phyloP scores from a whole-genome alignment of 192 early-diverging fungal genomes.

The Neocallimastix lanati region DNA sequence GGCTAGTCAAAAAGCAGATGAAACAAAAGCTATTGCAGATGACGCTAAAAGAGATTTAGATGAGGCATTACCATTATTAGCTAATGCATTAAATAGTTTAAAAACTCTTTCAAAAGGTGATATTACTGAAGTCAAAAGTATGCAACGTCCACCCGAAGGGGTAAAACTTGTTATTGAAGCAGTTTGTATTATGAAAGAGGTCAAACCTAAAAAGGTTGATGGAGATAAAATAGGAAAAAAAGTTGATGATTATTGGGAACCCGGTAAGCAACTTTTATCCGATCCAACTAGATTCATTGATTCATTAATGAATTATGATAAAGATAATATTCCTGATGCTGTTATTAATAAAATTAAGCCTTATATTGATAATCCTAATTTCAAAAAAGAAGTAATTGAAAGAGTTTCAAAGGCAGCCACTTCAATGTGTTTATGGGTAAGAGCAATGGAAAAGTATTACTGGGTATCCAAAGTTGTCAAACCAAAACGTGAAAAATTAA shows the following conservation, averaged over 20 bases:
- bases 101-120: slow-evolving; percentile 37
- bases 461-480: slow-evolving; percentile 31
- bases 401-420: slow-evolving; percentile 29
- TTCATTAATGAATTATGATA: slow-evolving; percentile 34
- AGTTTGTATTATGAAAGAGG: slow-evolving; percentile 37
- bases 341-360: slow-evolving; percentile 32
- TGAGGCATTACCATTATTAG: slow-evolving; percentile 29
- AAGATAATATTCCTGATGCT: slow-evolving; percentile 31
- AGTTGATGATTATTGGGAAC: slow-evolving; percentile 26
- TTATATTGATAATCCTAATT: slow-evolving; percentile 35
- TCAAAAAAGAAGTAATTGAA: slow-evolving; percentile 33
- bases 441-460: slow-evolving; percentile 39
- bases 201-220: slow-evolving; percentile 30
- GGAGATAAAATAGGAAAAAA: slow-evolving; percentile 38
- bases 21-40: slow-evolving; percentile 32
- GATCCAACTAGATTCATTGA: slow-evolving; percentile 34
- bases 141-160: slow-evolving; percentile 30
- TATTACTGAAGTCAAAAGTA: slow-evolving; percentile 38
- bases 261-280: slow-evolving; percentile 4
- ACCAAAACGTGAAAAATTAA: slow-evolving; percentile 27
- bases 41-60: slow-evolving; percentile 37
- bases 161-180: slow-evolving; percentile 37
- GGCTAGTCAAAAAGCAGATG: slow-evolving; percentile 24
- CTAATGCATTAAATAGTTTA: slow-evolving; percentile 31
- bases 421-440: slow-evolving; percentile 42